Evolutionary conservation across 768 basidiomycete genomes (phyloP).

Genomic region (Phanerochaete sordida): DNA sequence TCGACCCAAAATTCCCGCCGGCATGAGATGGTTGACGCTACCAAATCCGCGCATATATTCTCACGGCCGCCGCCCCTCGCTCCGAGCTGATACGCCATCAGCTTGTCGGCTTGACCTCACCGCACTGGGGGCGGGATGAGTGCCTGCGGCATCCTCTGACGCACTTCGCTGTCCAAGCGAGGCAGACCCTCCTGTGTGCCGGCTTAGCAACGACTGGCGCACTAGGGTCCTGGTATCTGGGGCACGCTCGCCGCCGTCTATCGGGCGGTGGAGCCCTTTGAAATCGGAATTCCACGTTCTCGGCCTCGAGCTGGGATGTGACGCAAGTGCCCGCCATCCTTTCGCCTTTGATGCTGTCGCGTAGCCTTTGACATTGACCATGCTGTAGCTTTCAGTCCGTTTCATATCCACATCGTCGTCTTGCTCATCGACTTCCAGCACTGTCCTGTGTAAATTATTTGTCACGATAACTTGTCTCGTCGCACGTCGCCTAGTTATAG

Average conservation of each 20-base stretch:
- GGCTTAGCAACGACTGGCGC: neutral
- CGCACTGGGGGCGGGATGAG: neutral
- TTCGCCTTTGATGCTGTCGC: neutral
- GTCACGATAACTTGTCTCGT: neutral
- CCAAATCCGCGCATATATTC: constrained; percentile 21
- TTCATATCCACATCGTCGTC: neutral
- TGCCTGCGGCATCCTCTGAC: too few species aligned
- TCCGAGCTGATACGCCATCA: constrained; percentile 13
- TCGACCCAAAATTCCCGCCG: neutral
- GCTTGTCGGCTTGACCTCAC: neutral
- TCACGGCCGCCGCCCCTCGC: constrained; percentile 26
- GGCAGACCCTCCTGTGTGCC: neutral
- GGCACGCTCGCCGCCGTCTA: neutral
- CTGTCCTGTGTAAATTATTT: constrained; percentile 3
- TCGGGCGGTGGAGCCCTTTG: neutral
- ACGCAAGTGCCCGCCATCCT: neutral
- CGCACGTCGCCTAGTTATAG: neutral
- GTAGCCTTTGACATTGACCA: neutral
- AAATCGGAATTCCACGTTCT: neutral
- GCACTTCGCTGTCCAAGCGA: neutral
- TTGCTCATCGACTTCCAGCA: neutral
- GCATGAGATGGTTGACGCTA: constrained; percentile 4
- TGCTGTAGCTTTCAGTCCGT: neutral
- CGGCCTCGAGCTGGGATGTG: neutral
- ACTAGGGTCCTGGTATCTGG: neutral